A percentile compares a stretch with the other conserved stretches of the same genome.
Conservation (phyloP, 257 asterid species). For the Verbena officinalis region DNA sequence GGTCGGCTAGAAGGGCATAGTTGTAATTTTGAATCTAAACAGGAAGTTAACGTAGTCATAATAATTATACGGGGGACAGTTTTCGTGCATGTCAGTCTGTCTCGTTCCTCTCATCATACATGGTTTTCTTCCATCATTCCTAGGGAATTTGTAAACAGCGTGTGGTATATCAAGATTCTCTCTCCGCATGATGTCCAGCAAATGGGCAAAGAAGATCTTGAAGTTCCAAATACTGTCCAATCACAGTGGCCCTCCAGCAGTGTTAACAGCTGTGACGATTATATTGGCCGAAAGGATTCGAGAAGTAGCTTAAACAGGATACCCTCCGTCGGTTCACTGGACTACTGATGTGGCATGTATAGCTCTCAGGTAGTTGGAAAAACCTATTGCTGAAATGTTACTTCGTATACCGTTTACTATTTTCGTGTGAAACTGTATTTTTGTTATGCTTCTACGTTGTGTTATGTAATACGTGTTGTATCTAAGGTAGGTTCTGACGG, state of each 20-base stretch:
- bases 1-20: too few species aligned
- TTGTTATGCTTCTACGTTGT: neutral
- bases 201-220: slow-evolving; percentile 68
- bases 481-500: slow-evolving; percentile 20
- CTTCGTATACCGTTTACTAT: slow-evolving; percentile 3
- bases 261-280: slow-evolving; percentile 51
- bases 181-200: slow-evolving; percentile 78
- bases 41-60: too few species aligned
- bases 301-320: slow-evolving; percentile 58
- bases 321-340: slow-evolving; percentile 73
- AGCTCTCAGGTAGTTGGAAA: slow-evolving; percentile 3
- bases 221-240: slow-evolving; percentile 51
- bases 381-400: neutral
- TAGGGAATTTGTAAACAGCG: slow-evolving; percentile 74
- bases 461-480: slow-evolving; percentile 33
- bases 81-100: slow-evolving; percentile 22
- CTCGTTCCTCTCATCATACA: slow-evolving; percentile 41
- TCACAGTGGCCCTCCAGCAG: slow-evolving; percentile 40
- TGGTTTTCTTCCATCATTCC: slow-evolving; percentile 29
- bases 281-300: slow-evolving; percentile 50
- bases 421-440: slow-evolving; percentile 12
- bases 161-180: slow-evolving; percentile 70
- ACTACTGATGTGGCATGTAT: slow-evolving; percentile 52
- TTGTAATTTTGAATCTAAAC: too few species aligned
- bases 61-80: too few species aligned